Evolutionary conservation across 768 basidiomycete genomes (phyloP).

Genomic region (Lentinus tigrinus): DNA sequence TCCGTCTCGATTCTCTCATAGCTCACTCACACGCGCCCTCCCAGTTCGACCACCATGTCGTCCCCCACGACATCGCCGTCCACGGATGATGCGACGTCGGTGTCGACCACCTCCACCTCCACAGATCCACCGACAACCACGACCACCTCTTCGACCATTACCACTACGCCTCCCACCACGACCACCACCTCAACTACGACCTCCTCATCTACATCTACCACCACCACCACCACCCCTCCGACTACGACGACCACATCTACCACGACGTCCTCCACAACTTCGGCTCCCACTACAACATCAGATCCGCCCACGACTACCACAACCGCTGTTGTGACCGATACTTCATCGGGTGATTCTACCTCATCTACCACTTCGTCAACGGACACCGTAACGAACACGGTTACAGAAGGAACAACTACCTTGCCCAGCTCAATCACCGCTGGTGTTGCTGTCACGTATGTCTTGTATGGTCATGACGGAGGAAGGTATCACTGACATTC

Average conservation of each 20-base stretch:
- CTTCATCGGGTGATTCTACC: constrained; percentile 18
- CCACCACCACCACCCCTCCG: constrained; percentile 18
- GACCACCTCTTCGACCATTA: constrained; percentile 7
- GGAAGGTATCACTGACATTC: not conserved
- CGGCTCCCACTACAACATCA: constrained; percentile 11
- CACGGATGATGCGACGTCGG: not conserved
- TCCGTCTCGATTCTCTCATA: not conserved
- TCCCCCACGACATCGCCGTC: not conserved
- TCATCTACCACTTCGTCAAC: constrained; percentile 8
- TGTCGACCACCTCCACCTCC: constrained; percentile 1
- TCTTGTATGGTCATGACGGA: not conserved
- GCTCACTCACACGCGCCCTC: not conserved
- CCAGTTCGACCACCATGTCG: not conserved
- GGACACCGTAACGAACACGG: constrained; percentile 3
- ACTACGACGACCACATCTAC: constrained; percentile 8
- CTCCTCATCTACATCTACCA: constrained; percentile 16
- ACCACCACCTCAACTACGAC: constrained; percentile 20
- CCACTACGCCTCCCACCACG: constrained; percentile 4
- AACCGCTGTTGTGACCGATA: constrained; percentile 7
- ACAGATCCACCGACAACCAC: constrained; percentile 16
- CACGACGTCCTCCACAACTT: not conserved
- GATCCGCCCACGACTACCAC: constrained; percentile 2
- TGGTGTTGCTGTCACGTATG: constrained; percentile 3
- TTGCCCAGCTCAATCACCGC: constrained; percentile 7
- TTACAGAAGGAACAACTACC: constrained; percentile 11